Conservation (phyloP, 805 yeast genomes). For the Suhomyces pyralidae region DNA sequence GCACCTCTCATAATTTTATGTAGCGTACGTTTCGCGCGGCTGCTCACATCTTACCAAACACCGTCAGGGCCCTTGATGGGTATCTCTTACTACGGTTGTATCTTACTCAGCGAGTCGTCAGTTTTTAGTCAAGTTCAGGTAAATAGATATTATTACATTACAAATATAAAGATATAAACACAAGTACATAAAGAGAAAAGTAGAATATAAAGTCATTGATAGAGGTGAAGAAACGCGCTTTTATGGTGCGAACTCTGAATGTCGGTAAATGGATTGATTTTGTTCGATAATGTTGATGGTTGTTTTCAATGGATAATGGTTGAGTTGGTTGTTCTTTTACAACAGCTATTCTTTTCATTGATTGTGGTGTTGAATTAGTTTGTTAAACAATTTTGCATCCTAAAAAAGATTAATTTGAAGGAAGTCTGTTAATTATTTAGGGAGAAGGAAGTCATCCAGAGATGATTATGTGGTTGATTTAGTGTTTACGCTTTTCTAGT, state of each 20-base stretch:
- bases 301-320: too few relatives aligned
- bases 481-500: slow-evolving; percentile 35
- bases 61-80: too few relatives aligned
- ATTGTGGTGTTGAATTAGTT: not conserved
- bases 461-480: not conserved
- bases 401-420: not conserved
- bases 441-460: not conserved
- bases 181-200: slow-evolving; percentile 1
- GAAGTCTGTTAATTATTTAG: not conserved
- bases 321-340: not conserved
- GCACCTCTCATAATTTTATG: too few relatives aligned
- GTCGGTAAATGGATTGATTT: not conserved
- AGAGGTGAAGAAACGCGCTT: not conserved
- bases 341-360: not conserved
- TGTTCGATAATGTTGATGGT: not conserved
- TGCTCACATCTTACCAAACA: too few relatives aligned
- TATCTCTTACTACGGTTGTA: too few relatives aligned
- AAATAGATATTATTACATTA: slow-evolving; percentile 8
- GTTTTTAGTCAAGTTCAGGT: too few relatives aligned
- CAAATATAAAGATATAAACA: slow-evolving; percentile 6
- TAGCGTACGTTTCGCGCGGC: too few relatives aligned
- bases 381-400: not conserved
- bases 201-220: not conserved
- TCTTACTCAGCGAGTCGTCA: too few relatives aligned
- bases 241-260: not conserved